Percentiles rank a stretch among this genome's conserved stretches.
Evolutionary conservation across 2,329 filamentous ascomycete species (phyloP).

Genomic region (Lecanicillium sp.): DNA sequence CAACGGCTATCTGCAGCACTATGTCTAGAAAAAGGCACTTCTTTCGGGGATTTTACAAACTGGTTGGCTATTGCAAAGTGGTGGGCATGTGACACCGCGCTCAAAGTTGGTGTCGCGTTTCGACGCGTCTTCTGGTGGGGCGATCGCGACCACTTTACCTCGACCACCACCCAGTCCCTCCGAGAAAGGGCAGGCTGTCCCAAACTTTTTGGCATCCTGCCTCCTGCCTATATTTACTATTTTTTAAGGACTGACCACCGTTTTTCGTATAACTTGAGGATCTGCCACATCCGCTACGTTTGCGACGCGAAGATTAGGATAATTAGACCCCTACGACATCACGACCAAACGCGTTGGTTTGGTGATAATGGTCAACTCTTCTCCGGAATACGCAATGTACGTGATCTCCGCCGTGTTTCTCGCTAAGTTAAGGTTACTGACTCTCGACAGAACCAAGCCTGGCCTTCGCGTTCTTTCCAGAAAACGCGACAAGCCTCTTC

Average conservation of each 20-base stretch:
- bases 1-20: too few relatives aligned
- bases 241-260: too few relatives aligned
- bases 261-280: too few relatives aligned
- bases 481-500: conserved; percentile 24
- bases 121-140: conserved; percentile 14
- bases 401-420: not conserved
- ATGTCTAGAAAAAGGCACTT: too few relatives aligned
- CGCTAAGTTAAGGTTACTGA: conserved; percentile 8
- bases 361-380: conserved; percentile 15
- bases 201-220: not conserved
- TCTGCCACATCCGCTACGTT: not conserved
- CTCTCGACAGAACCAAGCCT: conserved; percentile 20
- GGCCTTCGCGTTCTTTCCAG: conserved; percentile 16
- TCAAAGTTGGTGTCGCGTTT: conserved; percentile 12
- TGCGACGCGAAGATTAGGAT: not conserved
- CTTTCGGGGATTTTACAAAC: not conserved
- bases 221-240: too few relatives aligned
- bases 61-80: not conserved
- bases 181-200: too few relatives aligned
- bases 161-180: too few relatives aligned
- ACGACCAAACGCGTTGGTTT: not conserved
- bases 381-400: conserved; percentile 22
- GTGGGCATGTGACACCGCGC: conserved; percentile 12
- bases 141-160: not conserved
- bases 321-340: too few relatives aligned